Conservation (phyloP, 768 basidiomycete genomes). For the Hypholoma fasciculare region DNA sequence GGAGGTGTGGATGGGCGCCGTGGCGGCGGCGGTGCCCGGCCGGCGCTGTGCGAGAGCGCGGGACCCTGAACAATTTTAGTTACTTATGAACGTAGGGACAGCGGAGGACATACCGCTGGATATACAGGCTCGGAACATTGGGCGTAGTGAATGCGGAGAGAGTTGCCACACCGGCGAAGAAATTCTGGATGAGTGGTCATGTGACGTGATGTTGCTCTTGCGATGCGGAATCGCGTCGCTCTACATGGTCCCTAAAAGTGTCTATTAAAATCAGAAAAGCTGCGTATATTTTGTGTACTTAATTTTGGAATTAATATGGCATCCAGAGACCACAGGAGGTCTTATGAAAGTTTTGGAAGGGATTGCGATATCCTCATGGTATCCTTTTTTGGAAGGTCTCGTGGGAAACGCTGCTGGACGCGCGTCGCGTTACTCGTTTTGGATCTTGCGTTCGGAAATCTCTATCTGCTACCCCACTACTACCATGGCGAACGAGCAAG, state of each 20-base stretch:
- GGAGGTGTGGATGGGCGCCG: slow-evolving; percentile 25
- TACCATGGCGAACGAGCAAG: slow-evolving; percentile 59
- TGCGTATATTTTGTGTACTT: background rate
- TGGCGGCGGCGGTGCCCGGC: slow-evolving; percentile 9
- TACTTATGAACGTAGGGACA: background rate
- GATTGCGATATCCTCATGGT: background rate
- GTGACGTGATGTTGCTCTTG: background rate
- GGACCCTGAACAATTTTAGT: slow-evolving; percentile 15
- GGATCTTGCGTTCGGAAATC: background rate
- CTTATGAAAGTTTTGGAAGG: background rate
- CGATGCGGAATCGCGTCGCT: background rate
- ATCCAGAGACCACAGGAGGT: background rate
- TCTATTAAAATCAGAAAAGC: background rate
- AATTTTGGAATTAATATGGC: background rate
- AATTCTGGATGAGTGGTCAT: slow-evolving; percentile 2
- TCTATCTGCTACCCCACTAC: slow-evolving; percentile 11
- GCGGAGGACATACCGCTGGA: slow-evolving; percentile 13
- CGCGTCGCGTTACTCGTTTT: slow-evolving; percentile 49
- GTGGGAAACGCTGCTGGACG: slow-evolving; percentile 42
- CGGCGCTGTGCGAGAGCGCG: slow-evolving; percentile 12
- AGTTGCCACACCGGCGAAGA: background rate
- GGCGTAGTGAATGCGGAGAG: background rate
- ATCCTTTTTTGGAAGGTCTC: slow-evolving; percentile 8
- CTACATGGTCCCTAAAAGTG: background rate
- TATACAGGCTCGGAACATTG: slow-evolving; percentile 18